Evolutionary conservation across 2,329 filamentous ascomycete genomes (phyloP), one percentile per base, ranked within the genome.

Genomic region (Fusarium burgessii): DNA sequence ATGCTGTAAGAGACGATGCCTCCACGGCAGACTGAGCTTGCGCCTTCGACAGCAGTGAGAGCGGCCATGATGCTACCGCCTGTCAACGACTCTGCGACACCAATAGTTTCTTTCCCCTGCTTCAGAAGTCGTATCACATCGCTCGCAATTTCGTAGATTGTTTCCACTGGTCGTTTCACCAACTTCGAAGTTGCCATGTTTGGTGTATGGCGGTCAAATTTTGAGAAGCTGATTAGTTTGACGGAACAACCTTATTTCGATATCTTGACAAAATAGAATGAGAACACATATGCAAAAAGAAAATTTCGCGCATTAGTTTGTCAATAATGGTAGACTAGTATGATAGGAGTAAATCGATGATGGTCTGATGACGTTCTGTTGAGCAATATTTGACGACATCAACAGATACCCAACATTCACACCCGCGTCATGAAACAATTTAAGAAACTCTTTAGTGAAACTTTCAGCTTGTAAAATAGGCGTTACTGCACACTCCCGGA

Each of bases 1-100:
- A 77, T 79, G 0, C 76, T 76, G 50, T 80, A 80, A 3, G 79
- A 77, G 42, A 80, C 78, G 17, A 80, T 72, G 3, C 79, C 78
- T 41, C 78, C 78, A 47, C 78, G 78, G 57, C 80, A 79, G 20
- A 68, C 78, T 25, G 76, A 68, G 59, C 77, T 77, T 17, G 77
- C 75, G 4, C 78, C 78, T 13, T 73, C 70, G 7, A 79, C 75
- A 1, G 77, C 77, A 2, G 78, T 78, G 2, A 80, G 62, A 1
- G 78, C 68, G 5, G 75, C 69, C 78, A 80, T 79, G 56, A 80
- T 60, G 18, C 71, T 69, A 4, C 79, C 79, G 3, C 74, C 78
- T 0, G 78, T 80, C 7, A 80, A 69, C 1, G 79, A 80, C 47
- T 80, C 79, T 13, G 77, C 79, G 1, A 79, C 76, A 10, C 68